Percentiles rank a stretch among this genome's conserved stretches.
Conservation (phyloP, 2,329 filamentous ascomycete genomes). For the Aureobasidium sp. region DNA sequence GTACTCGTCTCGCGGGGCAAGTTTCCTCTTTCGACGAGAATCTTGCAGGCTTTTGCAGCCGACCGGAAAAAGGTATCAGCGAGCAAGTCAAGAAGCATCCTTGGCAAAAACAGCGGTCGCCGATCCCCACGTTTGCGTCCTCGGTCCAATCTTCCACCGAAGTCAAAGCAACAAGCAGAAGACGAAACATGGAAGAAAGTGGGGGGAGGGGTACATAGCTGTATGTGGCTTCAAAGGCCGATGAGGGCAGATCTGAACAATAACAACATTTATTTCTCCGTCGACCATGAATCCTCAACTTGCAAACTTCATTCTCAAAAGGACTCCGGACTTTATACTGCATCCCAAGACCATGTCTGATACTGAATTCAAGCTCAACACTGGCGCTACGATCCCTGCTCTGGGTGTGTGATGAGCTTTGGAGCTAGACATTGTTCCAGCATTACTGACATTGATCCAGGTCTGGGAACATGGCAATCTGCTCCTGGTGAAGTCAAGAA, state of each 20-base stretch:
- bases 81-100: background rate
- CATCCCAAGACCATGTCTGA: constrained; percentile 22
- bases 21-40: background rate
- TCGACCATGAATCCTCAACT: constrained; percentile 22
- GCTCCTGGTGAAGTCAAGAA: constrained; percentile 37
- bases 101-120: background rate
- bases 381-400: constrained; percentile 29
- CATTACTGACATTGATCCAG: background rate
- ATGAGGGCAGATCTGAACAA: background rate
- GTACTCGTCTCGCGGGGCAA: background rate
- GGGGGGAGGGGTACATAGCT: background rate
- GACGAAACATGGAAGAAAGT: background rate
- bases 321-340: constrained; percentile 21
- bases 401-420: constrained; percentile 18
- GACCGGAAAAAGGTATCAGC: constrained; percentile 6
- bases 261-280: background rate
- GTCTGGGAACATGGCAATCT: constrained; percentile 31
- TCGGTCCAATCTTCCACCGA: background rate
- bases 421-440: background rate
- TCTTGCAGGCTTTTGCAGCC: no score
- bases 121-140: background rate
- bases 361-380: constrained; percentile 28
- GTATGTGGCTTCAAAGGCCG: constrained; percentile 7
- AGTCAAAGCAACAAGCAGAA: background rate
- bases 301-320: constrained; percentile 23